Conservation (phyloP, 2,329 filamentous ascomycete genomes). For the Colletotrichum sp. region DNA sequence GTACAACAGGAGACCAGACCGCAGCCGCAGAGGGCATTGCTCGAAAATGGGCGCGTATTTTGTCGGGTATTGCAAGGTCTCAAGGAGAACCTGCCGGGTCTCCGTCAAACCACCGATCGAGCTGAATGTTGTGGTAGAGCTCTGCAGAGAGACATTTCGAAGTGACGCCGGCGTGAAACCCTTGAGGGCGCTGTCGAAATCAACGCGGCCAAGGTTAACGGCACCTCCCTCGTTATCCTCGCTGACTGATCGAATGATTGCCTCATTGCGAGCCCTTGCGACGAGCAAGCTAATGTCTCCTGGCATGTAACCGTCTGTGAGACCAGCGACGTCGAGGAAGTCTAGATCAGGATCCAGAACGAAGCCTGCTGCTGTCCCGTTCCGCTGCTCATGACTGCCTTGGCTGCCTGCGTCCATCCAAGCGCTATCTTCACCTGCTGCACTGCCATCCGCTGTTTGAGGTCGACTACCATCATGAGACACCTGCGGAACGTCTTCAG, state of each 20-base stretch:
- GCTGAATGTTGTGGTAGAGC: slow-evolving; percentile 89
- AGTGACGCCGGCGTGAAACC: slow-evolving; percentile 96
- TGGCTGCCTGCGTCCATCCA: slow-evolving; percentile 80
- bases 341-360: slow-evolving; percentile 79
- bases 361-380: slow-evolving; percentile 63
- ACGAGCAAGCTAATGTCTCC: slow-evolving; percentile 89
- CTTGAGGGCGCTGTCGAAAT: slow-evolving; percentile 85
- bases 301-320: slow-evolving; percentile 98
- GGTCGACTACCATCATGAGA: slow-evolving; percentile 57
- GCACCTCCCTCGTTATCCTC: slow-evolving; percentile 49
- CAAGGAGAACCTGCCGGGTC: slow-evolving; percentile 88
- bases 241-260: slow-evolving; percentile 82
- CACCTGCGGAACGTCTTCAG: slow-evolving; percentile 36
- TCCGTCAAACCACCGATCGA: slow-evolving; percentile 88
- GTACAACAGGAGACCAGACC: slow-evolving; percentile 91
- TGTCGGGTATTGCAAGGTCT: slow-evolving; percentile 95
- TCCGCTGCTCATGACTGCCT: slow-evolving; percentile 45
- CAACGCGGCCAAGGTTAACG: slow-evolving; percentile 71
- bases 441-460: slow-evolving; percentile 60
- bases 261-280: slow-evolving; percentile 87
- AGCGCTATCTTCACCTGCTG: slow-evolving; percentile 57
- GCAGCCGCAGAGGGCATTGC: slow-evolving; percentile 91
- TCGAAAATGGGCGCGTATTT: slow-evolving; percentile 98
- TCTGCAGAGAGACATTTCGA: slow-evolving; percentile 91
- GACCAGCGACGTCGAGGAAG: slow-evolving; percentile 89